Evolutionary conservation across 208 protist genomes (phyloP).

Genomic region (Jaenimonas drosophilae): DNA sequence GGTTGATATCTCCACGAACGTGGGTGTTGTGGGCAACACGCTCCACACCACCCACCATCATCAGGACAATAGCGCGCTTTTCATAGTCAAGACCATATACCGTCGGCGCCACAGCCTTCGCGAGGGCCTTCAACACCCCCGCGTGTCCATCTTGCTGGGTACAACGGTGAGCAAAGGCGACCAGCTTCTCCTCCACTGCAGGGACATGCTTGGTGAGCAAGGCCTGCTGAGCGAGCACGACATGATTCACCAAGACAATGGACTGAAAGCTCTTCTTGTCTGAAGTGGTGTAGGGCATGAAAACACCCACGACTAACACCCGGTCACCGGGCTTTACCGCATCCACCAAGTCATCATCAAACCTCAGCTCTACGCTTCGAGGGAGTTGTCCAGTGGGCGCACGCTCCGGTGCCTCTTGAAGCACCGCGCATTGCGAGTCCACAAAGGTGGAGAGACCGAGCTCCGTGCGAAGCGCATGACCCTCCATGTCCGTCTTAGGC

Average conservation of each 20-base stretch:
- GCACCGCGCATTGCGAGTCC: slow-evolving; percentile 92
- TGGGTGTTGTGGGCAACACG: slow-evolving; percentile 90
- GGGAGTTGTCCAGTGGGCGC: slow-evolving; percentile 98
- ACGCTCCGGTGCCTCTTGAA: slow-evolving; percentile 98
- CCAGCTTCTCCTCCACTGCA: slow-evolving; percentile 54
- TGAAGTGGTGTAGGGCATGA: slow-evolving; percentile 84
- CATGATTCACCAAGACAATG: slow-evolving; percentile 91
- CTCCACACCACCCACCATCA: slow-evolving; percentile 97
- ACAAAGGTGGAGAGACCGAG: slow-evolving; percentile 96
- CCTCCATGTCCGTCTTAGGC: slow-evolving; percentile 91
- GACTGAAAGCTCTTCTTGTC: slow-evolving; percentile 89
- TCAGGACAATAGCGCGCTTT: slow-evolving; percentile 95
- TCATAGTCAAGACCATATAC: slow-evolving; percentile 97
- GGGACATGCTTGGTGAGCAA: slow-evolving; percentile 22
- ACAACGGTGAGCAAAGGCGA: slow-evolving; percentile 61
- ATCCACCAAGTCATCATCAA: slow-evolving; percentile 98
- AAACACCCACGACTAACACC: slow-evolving; percentile 92
- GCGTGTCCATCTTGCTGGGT: slow-evolving; percentile 42
- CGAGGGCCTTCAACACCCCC: slow-evolving; percentile 69
- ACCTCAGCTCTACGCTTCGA: slow-evolving; percentile 94
- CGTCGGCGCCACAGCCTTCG: slow-evolving; percentile 94
- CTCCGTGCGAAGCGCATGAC: slow-evolving; percentile 96
- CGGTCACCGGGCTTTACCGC: slow-evolving; percentile 95
- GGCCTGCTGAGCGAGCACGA: slow-evolving; percentile 21
- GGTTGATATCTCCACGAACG: slow-evolving; percentile 98